phyloP scores from a whole-genome alignment of 768 basidiomycete genomes.

The Russula abietina region DNA sequence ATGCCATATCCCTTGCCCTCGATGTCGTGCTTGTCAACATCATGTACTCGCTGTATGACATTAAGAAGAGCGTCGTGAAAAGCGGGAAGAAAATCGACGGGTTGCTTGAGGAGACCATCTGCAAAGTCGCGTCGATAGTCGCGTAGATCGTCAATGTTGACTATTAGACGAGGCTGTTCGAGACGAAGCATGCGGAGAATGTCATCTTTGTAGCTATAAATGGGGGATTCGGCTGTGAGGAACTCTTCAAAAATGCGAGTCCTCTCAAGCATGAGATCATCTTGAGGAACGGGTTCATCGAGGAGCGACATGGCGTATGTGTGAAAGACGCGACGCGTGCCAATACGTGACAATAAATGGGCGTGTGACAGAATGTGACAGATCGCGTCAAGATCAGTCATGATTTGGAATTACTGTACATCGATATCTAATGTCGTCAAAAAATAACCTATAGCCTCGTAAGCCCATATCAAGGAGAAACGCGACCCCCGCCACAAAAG shows the following conservation, averaged over 20 bases:
- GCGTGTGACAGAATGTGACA: constrained; percentile 27
- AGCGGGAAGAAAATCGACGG: constrained; percentile 80
- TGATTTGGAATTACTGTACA: too few relatives aligned
- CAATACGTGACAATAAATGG: background rate
- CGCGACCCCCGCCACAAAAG: background rate
- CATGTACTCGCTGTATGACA: constrained; percentile 67
- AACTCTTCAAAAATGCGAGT: constrained; percentile 81
- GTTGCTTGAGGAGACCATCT: constrained; percentile 84
- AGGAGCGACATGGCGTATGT: constrained; percentile 32
- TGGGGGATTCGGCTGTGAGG: constrained; percentile 55
- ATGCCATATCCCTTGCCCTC: constrained; percentile 76
- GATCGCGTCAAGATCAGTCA: background rate
- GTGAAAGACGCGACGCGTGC: background rate
- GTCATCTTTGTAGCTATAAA: constrained; percentile 81
- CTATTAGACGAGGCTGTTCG: constrained; percentile 81
- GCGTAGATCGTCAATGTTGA: constrained; percentile 94
- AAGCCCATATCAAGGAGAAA: background rate
- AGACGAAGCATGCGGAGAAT: constrained; percentile 76
- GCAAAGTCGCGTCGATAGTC: constrained; percentile 85
- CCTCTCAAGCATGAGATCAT: constrained; percentile 71
- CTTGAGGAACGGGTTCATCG: constrained; percentile 54
- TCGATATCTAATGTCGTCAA: too few relatives aligned
- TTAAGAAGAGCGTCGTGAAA: constrained; percentile 79
- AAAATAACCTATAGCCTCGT: background rate
- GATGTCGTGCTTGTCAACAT: constrained; percentile 75